Conservation (phyloP, 1,139 yeast genomes). For the Pichiaceae sp. region DNA sequence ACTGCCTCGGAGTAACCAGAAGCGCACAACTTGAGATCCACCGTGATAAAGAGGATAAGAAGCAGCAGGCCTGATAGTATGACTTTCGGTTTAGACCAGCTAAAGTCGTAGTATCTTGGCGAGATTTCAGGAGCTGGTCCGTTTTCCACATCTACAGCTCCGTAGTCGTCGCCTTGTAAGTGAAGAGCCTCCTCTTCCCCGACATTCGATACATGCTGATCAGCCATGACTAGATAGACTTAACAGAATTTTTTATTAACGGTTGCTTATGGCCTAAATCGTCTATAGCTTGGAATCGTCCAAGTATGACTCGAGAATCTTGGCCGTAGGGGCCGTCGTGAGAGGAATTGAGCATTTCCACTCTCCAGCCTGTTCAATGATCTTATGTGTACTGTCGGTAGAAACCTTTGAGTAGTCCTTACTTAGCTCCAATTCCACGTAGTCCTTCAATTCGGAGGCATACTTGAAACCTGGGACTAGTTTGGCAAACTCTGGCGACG, state of each 20-base stretch:
- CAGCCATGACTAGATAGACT: too few relatives aligned
- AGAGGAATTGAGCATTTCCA: constrained; percentile 35
- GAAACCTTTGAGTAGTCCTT: constrained; percentile 9
- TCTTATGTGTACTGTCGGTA: constrained; percentile 22
- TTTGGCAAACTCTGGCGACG: constrained; percentile 7
- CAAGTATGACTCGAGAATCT: constrained; percentile 14
- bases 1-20: not conserved
- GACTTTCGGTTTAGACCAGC: too few relatives aligned
- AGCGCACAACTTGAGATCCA: not conserved
- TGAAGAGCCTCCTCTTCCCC: too few relatives aligned
- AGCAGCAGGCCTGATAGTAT: not conserved
- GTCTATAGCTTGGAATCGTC: constrained; percentile 19
- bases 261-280: too few relatives aligned
- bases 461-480: constrained; percentile 13
- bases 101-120: too few relatives aligned
- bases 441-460: constrained; percentile 10
- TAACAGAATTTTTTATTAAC: too few relatives aligned
- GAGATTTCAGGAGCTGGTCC: too few relatives aligned
- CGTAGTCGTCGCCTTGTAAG: too few relatives aligned
- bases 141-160: too few relatives aligned
- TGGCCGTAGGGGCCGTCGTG: constrained; percentile 37
- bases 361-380: constrained; percentile 29
- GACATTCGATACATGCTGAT: too few relatives aligned
- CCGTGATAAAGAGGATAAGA: not conserved
- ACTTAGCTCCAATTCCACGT: constrained; percentile 10